Conservation (phyloP, 2,329 filamentous ascomycete genomes). For the Penicillium brasilianum region DNA sequence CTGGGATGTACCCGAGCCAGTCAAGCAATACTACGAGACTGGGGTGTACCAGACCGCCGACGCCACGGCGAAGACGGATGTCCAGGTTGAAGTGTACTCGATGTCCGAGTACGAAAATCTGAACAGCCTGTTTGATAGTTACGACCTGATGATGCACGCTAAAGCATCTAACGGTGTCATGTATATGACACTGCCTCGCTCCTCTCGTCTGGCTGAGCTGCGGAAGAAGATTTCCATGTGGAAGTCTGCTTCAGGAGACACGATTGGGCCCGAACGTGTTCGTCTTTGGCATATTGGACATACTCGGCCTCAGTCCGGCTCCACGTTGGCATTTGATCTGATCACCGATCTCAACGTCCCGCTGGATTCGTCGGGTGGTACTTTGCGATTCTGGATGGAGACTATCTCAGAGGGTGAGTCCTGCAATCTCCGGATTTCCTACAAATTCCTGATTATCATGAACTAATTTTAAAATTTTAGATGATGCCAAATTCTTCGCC, state of each 20-base stretch:
- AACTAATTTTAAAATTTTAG: slow-evolving; percentile 27
- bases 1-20: slow-evolving; percentile 53
- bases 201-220: slow-evolving; percentile 42
- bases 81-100: slow-evolving; percentile 50
- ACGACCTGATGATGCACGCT: slow-evolving; percentile 49
- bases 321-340: slow-evolving; percentile 43
- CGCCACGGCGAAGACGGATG: slow-evolving; percentile 25
- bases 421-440: background rate
- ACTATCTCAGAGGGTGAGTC: slow-evolving; percentile 43
- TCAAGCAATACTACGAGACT: slow-evolving; percentile 47
- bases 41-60: slow-evolving; percentile 28
- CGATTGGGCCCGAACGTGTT: slow-evolving; percentile 39
- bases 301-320: slow-evolving; percentile 37
- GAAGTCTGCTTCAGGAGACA: slow-evolving; percentile 34
- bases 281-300: slow-evolving; percentile 50
- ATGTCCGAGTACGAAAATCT: slow-evolving; percentile 41
- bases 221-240: slow-evolving; percentile 44
- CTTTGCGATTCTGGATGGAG: slow-evolving; percentile 47
- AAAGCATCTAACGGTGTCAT: slow-evolving; percentile 42
- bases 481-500: slow-evolving; percentile 44
- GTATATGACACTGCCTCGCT: slow-evolving; percentile 42
- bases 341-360: slow-evolving; percentile 40
- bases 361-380: slow-evolving; percentile 34
- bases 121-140: slow-evolving; percentile 49
- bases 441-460: background rate